Evolutionary conservation across 805 yeast species (phyloP), one percentile per base, ranked within the genome.

Genomic region (Brettanomyces custersianus): DNA sequence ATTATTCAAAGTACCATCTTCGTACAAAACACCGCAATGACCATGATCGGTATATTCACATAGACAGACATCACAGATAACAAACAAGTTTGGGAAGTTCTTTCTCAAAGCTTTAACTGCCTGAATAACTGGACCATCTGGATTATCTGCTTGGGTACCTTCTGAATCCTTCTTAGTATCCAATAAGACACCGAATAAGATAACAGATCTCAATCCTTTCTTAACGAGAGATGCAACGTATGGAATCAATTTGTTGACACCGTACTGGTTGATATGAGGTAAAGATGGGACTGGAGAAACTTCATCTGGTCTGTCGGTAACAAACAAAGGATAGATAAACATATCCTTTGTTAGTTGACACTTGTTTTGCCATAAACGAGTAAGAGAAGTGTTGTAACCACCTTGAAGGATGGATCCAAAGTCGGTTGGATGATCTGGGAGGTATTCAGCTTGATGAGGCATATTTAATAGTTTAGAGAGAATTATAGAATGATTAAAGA

Each of bases 11-110:
- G 83, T 54, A 6, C 97, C 96, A 54, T 87, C 96, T 38, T 83
- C 94, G 42, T 79, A 70, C 36, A 92, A 67, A 12, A 87, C 69
- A 28, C 98, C 98, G 63, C 98, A 92, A 58, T 92, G 98, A n/a
- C 98, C 98, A 52, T 92, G 97, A 38, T 80, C 72, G 7, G 98
- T 92, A 60, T 86, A 92, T 61, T 92, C 98, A 65, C 98, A 92
- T 36, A 92, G 64, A 60, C 98, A 92, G 19, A 90, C 96, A 54
- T 92, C 98, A 53, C 95, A 83, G 72, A 87, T 76, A 44, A 92
- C 74, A 57, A 79, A 90, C 40, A 92, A 68, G 20, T 74, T 80
- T 4, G 98, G 97, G 63, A 83, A 88, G 12, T 71, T 60, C 30
- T 59, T 43, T 41, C 70, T 70, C 37, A 92, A 67, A 2, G 72